Percentiles rank a stretch among this genome's conserved stretches.
Conservation (phyloP, 2,329 filamentous ascomycete species). For the Apiospora sp. region DNA sequence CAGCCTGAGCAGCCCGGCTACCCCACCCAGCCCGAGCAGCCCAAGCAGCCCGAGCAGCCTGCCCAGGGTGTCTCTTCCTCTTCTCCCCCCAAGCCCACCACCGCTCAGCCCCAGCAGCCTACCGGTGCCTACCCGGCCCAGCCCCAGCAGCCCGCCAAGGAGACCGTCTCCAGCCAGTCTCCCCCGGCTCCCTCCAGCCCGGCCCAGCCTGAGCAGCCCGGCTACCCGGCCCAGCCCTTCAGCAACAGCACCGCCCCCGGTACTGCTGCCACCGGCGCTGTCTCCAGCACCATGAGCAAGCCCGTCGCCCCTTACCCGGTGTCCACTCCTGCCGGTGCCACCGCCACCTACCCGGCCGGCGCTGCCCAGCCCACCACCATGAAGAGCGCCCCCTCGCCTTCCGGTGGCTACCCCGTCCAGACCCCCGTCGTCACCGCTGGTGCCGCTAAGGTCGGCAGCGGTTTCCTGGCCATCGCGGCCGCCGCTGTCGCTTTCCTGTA, state of each 20-base stretch:
- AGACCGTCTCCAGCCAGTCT: too few species aligned
- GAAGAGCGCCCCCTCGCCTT: conserved; percentile 23
- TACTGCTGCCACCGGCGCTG: neutral
- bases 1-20: neutral
- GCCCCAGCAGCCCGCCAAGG: neutral
- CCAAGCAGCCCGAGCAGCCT: neutral
- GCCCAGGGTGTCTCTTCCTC: neutral
- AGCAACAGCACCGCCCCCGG: neutral
- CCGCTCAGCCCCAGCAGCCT: neutral
- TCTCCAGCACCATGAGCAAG: neutral
- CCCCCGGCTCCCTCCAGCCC: neutral
- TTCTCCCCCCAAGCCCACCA: neutral
- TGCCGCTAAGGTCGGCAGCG: conserved; percentile 39
- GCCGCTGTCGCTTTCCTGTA: conserved; percentile 36
- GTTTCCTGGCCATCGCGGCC: conserved; percentile 36
- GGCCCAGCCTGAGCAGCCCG: neutral
- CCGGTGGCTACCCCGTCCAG: conserved; percentile 24
- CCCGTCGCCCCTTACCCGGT: conserved; percentile 15
- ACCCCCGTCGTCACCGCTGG: conserved; percentile 33
- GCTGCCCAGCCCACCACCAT: conserved; percentile 10
- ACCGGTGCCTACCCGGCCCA: neutral
- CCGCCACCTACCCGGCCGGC: neutral
- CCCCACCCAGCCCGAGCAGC: neutral
- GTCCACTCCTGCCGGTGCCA: neutral
- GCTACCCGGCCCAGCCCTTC: conserved; percentile 13